phyloP scores from a whole-genome alignment of 1,139 yeast species.

The Nematodospora anomalae region DNA sequence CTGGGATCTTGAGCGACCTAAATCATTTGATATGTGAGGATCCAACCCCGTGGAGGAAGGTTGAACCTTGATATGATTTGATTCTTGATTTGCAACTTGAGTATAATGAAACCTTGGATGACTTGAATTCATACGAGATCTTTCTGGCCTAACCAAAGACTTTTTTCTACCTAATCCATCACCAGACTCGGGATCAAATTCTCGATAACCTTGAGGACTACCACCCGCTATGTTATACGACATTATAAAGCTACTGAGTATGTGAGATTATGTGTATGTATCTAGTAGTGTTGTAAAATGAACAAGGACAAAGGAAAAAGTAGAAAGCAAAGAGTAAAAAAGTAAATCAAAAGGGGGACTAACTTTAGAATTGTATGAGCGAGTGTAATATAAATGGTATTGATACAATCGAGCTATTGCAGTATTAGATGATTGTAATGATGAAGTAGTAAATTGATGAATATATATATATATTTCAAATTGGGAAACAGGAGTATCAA shows the following conservation, averaged over 20 bases:
- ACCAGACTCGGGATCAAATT: conserved; percentile 51
- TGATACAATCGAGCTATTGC: no score
- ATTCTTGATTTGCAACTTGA: conserved; percentile 73
- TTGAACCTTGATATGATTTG: conserved; percentile 59
- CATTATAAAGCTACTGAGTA: conserved; percentile 8
- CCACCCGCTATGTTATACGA: conserved; percentile 14
- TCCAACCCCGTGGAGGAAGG: conserved; percentile 78
- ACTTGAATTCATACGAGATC: conserved; percentile 62
- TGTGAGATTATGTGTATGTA: no score
- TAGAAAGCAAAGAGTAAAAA: no score
- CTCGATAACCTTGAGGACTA: conserved; percentile 28
- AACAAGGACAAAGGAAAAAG: no score
- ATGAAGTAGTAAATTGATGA: no score
- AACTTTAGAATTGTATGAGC: no score
- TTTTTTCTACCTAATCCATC: conserved; percentile 52
- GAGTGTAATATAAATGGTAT: no score
- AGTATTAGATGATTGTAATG: no score
- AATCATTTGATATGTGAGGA: conserved; percentile 37
- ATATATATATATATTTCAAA: no score
- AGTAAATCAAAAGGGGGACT: no score
- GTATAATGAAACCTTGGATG: conserved; percentile 81
- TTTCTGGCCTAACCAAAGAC: conserved; percentile 78
- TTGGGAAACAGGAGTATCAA: no score
- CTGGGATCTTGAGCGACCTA: conserved; percentile 16
- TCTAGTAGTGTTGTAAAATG: no score